Evolutionary conservation across 805 yeast genomes (phyloP), one percentile per base, ranked within the genome.

Genomic region (Pichia cabralensis): DNA sequence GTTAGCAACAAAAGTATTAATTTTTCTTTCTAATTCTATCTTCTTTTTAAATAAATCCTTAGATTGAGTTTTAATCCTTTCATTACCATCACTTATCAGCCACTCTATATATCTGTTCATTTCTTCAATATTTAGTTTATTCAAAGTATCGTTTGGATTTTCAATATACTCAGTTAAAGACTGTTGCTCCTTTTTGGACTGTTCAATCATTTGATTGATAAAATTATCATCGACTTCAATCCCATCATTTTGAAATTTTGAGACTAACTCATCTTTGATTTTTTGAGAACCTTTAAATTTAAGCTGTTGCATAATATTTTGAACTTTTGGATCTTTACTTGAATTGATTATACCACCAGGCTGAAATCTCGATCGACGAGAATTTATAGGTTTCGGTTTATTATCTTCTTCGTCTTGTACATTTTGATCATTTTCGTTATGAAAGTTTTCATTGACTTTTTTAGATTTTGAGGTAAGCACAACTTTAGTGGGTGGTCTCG

Each of bases 151-250:
- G 30, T 36, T 21, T 26, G 48, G 34, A 37, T 45, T 36, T 25
- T 36, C 30, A 19, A 31, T 12, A 40, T 40, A 31, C 25, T 36
- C 41, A 12, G 42, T 30, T 13, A 45, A 15, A 8, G 43, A 14
- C 4, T 41, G 28, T 20, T 48, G 46, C 25, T 50, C 53, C 9
- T 41, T 35, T 14, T 44, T 31, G 1, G 57, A 46, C 25, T 46
- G 46, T 18, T 43, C 42, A 8, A 55, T 48, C 41, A 56, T 35
- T 15, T 40, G 28, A 24, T 55, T 49, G 4, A 47, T 53, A 41
- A 56, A 56, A 19, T 40, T 38, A 10, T 52, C 47, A 34, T 56
- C 61, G 19, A 45, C 46, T 5, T 56, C 61, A 13, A 54, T 28
- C 2, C 53, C 51, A 35, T 49, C 55, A 10, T 32, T 22, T 24